Percentiles rank a stretch among this genome's conserved stretches.
Evolutionary conservation across 257 asterid genomes (phyloP).

Genomic region (Salvia splendens): DNA sequence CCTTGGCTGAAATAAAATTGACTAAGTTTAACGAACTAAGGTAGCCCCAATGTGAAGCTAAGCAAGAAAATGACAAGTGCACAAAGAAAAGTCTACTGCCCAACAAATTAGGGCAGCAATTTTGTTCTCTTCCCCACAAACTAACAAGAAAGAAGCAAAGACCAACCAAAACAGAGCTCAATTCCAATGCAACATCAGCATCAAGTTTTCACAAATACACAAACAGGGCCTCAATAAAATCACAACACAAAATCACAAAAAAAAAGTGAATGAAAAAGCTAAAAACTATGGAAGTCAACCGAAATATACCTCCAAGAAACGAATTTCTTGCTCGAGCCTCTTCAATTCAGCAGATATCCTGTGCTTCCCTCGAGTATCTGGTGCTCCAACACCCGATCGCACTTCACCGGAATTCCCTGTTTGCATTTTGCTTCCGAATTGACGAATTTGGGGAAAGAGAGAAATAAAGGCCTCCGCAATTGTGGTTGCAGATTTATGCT

Average conservation of each 20-base stretch:
- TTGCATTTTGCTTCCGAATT: slow-evolving; percentile 48
- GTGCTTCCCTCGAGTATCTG: slow-evolving; percentile 89
- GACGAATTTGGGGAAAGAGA: background rate
- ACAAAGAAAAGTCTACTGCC: background rate
- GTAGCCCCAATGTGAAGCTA: slow-evolving; percentile 16
- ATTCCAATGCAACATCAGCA: slow-evolving; percentile 7
- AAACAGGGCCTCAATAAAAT: slow-evolving; percentile 21
- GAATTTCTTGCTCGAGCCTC: slow-evolving; percentile 92
- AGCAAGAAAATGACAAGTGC: slow-evolving; percentile 9
- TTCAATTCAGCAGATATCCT: slow-evolving; percentile 87
- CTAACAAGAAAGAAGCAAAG: background rate
- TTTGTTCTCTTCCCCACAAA: background rate
- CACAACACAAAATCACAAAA: background rate
- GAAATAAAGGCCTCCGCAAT: slow-evolving; percentile 15
- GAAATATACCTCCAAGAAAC: slow-evolving; percentile 72
- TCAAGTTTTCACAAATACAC: slow-evolving; percentile 25
- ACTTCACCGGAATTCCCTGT: slow-evolving; percentile 60
- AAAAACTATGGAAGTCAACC: slow-evolving; percentile 30
- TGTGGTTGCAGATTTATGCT: slow-evolving; percentile 23
- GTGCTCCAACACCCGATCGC: slow-evolving; percentile 52
- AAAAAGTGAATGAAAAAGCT: background rate
- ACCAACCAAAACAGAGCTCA: background rate
- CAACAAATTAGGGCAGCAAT: slow-evolving; percentile 24
- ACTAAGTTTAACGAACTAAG: background rate
- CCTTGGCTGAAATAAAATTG: background rate